Conservation (phyloP, 2,329 filamentous ascomycete species). For the Cladosporium sp. region DNA sequence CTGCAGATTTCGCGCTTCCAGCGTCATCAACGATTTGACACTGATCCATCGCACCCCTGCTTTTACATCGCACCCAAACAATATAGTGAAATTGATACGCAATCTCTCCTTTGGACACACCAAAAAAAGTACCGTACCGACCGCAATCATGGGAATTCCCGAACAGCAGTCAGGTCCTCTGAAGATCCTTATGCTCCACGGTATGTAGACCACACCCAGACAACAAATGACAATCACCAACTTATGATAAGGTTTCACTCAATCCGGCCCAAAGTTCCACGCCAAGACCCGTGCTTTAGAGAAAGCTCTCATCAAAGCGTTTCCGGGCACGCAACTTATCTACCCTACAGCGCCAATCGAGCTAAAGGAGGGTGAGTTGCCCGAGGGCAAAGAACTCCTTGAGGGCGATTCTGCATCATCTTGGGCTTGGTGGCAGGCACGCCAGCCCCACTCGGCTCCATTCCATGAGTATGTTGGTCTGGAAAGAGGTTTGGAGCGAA, state of each 20-base stretch:
- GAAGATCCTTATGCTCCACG: background rate
- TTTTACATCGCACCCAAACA: too few species aligned
- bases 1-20: too few species aligned
- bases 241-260: constrained; percentile 65
- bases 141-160: too few species aligned
- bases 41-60: too few species aligned
- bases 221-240: background rate
- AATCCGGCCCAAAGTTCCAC: constrained; percentile 80
- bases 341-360: constrained; percentile 44
- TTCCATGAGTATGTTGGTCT: constrained; percentile 60
- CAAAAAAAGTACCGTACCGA: too few species aligned
- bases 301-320: constrained; percentile 72
- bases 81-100: too few species aligned
- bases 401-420: constrained; percentile 6
- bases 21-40: too few species aligned
- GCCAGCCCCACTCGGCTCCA: constrained; percentile 57
- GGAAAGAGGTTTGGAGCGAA: constrained; percentile 59
- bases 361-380: constrained; percentile 42
- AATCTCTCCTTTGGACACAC: too few species aligned
- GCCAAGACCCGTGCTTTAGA: constrained; percentile 84
- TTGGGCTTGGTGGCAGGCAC: constrained; percentile 65
- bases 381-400: constrained; percentile 64
- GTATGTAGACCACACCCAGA: background rate
- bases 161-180: too few species aligned
- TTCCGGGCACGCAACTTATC: constrained; percentile 52